Base-by-base conservation (phyloP, 2,329 filamentous ascomycete genomes). In the Aaosphaeria arxii region DNA sequence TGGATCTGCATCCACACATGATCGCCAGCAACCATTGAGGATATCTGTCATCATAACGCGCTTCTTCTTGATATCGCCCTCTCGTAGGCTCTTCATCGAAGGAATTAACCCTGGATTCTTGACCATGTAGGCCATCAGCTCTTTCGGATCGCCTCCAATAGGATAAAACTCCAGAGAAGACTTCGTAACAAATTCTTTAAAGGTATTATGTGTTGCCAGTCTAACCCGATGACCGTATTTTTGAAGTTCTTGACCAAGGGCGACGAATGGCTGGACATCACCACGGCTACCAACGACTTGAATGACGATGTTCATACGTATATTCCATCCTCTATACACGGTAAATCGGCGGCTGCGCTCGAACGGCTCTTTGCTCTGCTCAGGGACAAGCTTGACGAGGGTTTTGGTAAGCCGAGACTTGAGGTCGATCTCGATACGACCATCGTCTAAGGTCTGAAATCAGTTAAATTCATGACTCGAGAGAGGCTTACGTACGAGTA, bases 71-170 rank as follows among this genome's bases (percentile, higher is more conserved):
- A 71, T 55, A 30, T 71, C 67, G 3, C 67, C 67, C 11, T 48
- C 52, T 38, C 54, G 57, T 9, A 71, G 50, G 5, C 50, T 60
- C n/a, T 54, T 50, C 48, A 64, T 57, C 35, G 55, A 54, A 1
- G 67, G 66, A 1, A 67, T 47, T 1, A 77, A 52, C 0, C 74
- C 71, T 0, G 74, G 74, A 36, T 77, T 77, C 52, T 75, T 74
- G 28, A 77, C 74, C 75, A 78, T 78, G 48, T 72, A 78, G 1
- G 74, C 74, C 76, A 78, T 78, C n/a, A 79, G 51, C n/a, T 71
- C 65, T 9, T 59, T 58, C 1, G 69, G 67, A 39, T 70, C 63
- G 24, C 65, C 67, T 11, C 62, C 61, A 41, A 67, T 67, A 2
- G 48, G 47, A 41, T 44, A 64, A 42, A 64, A 17, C 76, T 81